Conservation (phyloP, 192 early-diverging fungal species). For the Entomortierella beljakovae region DNA sequence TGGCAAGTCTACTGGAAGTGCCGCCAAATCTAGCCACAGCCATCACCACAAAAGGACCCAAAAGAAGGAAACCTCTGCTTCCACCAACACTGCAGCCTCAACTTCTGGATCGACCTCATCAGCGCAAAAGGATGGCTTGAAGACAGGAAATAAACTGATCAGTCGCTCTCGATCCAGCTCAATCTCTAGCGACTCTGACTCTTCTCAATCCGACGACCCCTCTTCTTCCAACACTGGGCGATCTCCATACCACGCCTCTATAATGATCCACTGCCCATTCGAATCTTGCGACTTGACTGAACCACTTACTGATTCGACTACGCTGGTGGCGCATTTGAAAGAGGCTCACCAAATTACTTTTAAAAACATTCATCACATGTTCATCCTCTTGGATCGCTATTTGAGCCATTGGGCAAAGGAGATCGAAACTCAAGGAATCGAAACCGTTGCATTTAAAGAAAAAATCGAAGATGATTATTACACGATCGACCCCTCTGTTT, state of each 20-base stretch:
- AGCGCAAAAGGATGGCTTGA: not conserved
- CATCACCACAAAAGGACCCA: constrained; percentile 14
- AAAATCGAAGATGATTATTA: constrained; percentile 53
- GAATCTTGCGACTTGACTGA: constrained; percentile 60
- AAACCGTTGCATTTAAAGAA: constrained; percentile 45
- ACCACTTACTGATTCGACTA: constrained; percentile 70
- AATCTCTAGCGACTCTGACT: constrained; percentile 54
- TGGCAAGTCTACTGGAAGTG: constrained; percentile 1
- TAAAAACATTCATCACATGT: constrained; percentile 81
- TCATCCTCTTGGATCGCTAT: constrained; percentile 81
- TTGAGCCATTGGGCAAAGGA: constrained; percentile 77
- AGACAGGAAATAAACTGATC: not conserved
- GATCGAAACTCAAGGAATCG: constrained; percentile 49
- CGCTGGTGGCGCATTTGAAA: constrained; percentile 74
- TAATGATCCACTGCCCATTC: constrained; percentile 78
- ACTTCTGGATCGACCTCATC: not conserved
- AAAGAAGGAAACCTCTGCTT: constrained; percentile 24
- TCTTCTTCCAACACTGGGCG: constrained; percentile 35
- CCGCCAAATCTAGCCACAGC: constrained; percentile 5
- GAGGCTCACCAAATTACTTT: constrained; percentile 72
- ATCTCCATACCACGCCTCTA: constrained; percentile 61
- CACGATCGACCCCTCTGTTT: constrained; percentile 70
- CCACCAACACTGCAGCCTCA: not conserved
- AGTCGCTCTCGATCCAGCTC: constrained; percentile 44
- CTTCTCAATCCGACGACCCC: constrained; percentile 45